Percentiles rank a stretch among this genome's conserved stretches.
Conservation (phyloP, 768 basidiomycete genomes). For the Podaxis pistillaris region DNA sequence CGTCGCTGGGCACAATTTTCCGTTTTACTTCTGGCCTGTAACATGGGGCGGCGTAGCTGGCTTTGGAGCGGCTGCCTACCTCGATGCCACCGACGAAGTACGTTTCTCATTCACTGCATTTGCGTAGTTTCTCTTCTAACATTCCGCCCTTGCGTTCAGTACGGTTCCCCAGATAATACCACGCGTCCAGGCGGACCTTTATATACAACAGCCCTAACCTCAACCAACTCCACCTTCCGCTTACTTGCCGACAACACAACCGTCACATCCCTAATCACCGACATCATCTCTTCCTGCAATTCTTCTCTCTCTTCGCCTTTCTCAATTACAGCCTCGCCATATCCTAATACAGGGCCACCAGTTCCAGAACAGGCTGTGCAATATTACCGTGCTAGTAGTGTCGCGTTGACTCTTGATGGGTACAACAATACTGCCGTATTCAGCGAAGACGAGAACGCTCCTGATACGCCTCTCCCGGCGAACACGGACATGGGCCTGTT, state of each 20-base stretch:
- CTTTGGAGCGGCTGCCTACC: slow-evolving; percentile 22
- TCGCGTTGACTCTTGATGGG: slow-evolving; percentile 59
- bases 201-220: slow-evolving; percentile 37
- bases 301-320: slow-evolving; percentile 27
- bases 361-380: slow-evolving; percentile 56
- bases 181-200: slow-evolving; percentile 46
- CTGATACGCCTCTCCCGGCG: slow-evolving; percentile 49
- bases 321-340: slow-evolving; percentile 29
- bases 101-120: not conserved
- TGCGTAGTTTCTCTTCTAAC: not conserved
- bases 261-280: slow-evolving; percentile 34
- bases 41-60: slow-evolving; percentile 21
- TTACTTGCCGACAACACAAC: slow-evolving; percentile 46
- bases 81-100: slow-evolving; percentile 36
- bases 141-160: slow-evolving; percentile 26
- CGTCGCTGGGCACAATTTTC: slow-evolving; percentile 51
- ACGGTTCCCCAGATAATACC: slow-evolving; percentile 38
- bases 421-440: slow-evolving; percentile 63
- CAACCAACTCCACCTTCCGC: slow-evolving; percentile 34
- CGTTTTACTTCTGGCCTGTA: slow-evolving; percentile 67
- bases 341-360: slow-evolving; percentile 18
- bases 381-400: slow-evolving; percentile 66
- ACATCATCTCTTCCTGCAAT: slow-evolving; percentile 28
- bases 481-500: slow-evolving; percentile 49
- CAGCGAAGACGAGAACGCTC: slow-evolving; percentile 31